A percentile compares a stretch with the other conserved stretches of the same genome.
These are phyloP conservation scores for Toxoplasma gondii DNA, from an alignment of 169 alveolate genomes.

Conservation along the genomic window DNA sequence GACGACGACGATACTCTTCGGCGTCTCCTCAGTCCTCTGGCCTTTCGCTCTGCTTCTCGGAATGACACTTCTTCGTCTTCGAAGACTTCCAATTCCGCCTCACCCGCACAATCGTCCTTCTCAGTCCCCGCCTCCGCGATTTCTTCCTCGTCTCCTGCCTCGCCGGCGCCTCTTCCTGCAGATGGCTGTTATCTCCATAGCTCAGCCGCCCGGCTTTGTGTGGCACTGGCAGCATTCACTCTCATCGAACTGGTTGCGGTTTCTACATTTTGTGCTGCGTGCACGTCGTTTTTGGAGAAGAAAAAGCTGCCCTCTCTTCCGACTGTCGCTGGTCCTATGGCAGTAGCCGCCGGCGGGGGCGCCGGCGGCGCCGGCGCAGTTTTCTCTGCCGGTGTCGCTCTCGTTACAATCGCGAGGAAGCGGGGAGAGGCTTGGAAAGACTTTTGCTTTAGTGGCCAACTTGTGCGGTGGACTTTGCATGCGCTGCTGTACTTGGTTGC, in stretches of 20 bases:
- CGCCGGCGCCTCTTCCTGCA: not conserved
- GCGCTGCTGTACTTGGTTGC: slow-evolving; percentile 59
- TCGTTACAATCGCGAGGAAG: slow-evolving; percentile 36
- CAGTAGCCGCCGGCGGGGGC: slow-evolving; percentile 60
- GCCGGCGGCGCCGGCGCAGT: slow-evolving; percentile 64
- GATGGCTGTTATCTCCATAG: slow-evolving; percentile 60
- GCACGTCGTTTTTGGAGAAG: slow-evolving; percentile 53
- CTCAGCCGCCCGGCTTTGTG: slow-evolving; percentile 52
- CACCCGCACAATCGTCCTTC: not conserved
- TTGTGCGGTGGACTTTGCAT: slow-evolving; percentile 41
- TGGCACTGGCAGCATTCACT: slow-evolving; percentile 45
- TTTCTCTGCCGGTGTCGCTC: slow-evolving; percentile 51
- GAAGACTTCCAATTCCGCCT: not conserved
- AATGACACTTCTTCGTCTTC: not conserved
- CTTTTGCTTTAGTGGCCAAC: slow-evolving; percentile 51
- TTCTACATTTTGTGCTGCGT: slow-evolving; percentile 48
- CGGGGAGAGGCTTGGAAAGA: slow-evolving; percentile 59
- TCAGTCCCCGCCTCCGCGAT: not conserved
- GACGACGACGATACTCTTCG: not conserved
- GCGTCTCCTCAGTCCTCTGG: not conserved
- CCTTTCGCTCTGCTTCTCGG: not conserved
- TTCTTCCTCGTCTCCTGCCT: not conserved
- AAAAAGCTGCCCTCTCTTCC: slow-evolving; percentile 53
- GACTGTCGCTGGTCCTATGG: slow-evolving; percentile 45
- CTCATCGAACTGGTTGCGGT: slow-evolving; percentile 55